Base-by-base conservation (phyloP, 176 grass and related monocot species). In the Typha latifolia region DNA sequence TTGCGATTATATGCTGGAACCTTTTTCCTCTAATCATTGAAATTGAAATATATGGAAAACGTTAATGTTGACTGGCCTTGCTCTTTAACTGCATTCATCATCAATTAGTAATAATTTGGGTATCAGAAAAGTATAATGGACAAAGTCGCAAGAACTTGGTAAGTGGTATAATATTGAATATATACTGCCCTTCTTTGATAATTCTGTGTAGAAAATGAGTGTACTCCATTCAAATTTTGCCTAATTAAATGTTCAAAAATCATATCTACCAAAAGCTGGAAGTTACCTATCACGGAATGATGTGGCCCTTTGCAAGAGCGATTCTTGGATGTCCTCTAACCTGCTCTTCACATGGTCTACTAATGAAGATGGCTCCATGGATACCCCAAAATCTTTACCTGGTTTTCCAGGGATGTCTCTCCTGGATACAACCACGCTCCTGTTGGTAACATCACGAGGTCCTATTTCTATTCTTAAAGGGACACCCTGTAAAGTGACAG, bases 351-450 rank as follows among this genome's bases (percentile, higher is more conserved):
- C 69, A 82, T 97, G 83, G 21, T 77, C 73, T 66, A 90, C 69
- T 77, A 97, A 64, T 69, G 26, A 50, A 51, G 89, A 78, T 61
- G 94, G 74, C 11, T 97, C 94, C 85, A 97, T 92, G 69, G 88
- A 87, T 32, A 92, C 74, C 20, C 94, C 94, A 70, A 92, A 97
- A 59, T 97, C 94, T 81, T 97, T 97, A 59, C 94, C 94, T 72
- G 82, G 76, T 57, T 97, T 97, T 74, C 89, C 89, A 68, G 89
- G 94, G 68, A 97, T 32, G 83, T 97, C 89, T 79, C 85, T 82
- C 66, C 83, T 84, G 61, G 83, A 97, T 74, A 92, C 62, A 34
- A 97, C 94, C 57, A 97, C 78, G 49, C 80, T 83, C 61, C 70
- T 79, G 61, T 92, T 97, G 59, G 76, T 81, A 27, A 93, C 89